phyloP scores from a whole-genome alignment of 768 basidiomycete species.

The Suillus brevipes region DNA sequence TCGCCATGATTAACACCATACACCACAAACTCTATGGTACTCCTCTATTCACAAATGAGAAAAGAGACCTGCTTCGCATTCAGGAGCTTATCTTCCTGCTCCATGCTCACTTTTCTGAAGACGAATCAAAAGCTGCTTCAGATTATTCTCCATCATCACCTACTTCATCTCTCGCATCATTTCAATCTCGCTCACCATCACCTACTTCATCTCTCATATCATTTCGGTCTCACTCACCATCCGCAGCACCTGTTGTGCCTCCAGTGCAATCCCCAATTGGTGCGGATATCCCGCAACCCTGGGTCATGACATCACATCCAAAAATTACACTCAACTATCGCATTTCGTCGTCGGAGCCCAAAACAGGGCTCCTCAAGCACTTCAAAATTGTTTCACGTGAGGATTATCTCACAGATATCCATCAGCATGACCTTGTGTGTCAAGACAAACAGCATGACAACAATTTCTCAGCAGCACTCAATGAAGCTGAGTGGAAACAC shows the following conservation, averaged over 20 bases:
- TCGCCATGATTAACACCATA: constrained; percentile 1
- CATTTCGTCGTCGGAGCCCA: background rate
- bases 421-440: background rate
- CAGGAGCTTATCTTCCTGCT: background rate
- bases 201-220: too few species aligned
- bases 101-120: too few species aligned
- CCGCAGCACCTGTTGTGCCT: too few species aligned
- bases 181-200: too few species aligned
- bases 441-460: background rate
- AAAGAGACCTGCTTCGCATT: background rate
- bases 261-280: too few species aligned
- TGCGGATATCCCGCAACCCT: too few species aligned
- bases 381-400: background rate
- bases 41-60: background rate
- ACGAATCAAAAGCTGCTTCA: too few species aligned
- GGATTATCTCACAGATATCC: background rate
- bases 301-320: too few species aligned
- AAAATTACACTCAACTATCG: too few species aligned
- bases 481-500: background rate
- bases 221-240: too few species aligned
- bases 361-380: background rate
- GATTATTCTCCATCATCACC: too few species aligned
- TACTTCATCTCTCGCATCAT: too few species aligned
- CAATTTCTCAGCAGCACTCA: background rate
- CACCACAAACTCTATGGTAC: background rate